Evolutionary conservation across 2,329 filamentous ascomycete genomes (phyloP).

Genomic region (Clarireedia homoeocarpa): DNA sequence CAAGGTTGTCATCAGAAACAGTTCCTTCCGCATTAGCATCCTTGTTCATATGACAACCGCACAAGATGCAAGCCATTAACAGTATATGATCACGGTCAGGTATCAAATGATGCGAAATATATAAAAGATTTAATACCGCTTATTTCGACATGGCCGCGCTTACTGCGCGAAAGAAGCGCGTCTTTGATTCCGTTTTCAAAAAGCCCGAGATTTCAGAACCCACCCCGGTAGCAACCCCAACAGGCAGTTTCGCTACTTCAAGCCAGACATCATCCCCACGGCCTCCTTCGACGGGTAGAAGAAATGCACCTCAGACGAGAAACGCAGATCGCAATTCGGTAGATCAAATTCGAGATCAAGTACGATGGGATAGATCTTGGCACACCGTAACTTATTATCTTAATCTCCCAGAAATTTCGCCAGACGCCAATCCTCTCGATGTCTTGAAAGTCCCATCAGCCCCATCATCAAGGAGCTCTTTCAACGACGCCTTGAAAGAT

Average conservation of each 20-base stretch:
- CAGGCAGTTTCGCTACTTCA: slow-evolving; percentile 17
- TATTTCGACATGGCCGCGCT: slow-evolving; percentile 5
- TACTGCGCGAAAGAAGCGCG: slow-evolving; percentile 20
- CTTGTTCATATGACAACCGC: no score
- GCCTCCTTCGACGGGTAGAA: neutral
- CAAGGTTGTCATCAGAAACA: no score
- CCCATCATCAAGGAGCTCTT: slow-evolving; percentile 30
- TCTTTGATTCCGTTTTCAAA: slow-evolving; percentile 28
- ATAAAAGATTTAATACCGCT: neutral
- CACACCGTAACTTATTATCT: slow-evolving; percentile 51
- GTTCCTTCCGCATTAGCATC: no score
- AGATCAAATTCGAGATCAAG: slow-evolving; percentile 34
- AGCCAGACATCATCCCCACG: slow-evolving; percentile 20
- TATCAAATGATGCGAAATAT: neutral
- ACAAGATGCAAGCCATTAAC: neutral
- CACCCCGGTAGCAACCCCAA: slow-evolving; percentile 24
- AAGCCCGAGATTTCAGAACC: slow-evolving; percentile 22
- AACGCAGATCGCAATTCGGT: neutral
- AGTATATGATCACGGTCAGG: neutral
- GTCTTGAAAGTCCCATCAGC: slow-evolving; percentile 15
- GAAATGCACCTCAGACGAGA: neutral
- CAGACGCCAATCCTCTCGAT: slow-evolving; percentile 31
- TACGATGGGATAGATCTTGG: slow-evolving; percentile 55
- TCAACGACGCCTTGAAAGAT: slow-evolving; percentile 45
- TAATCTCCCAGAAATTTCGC: slow-evolving; percentile 46